phyloP scores from a whole-genome alignment of 345 rosid species.

The Toxicodendron radicans region DNA sequence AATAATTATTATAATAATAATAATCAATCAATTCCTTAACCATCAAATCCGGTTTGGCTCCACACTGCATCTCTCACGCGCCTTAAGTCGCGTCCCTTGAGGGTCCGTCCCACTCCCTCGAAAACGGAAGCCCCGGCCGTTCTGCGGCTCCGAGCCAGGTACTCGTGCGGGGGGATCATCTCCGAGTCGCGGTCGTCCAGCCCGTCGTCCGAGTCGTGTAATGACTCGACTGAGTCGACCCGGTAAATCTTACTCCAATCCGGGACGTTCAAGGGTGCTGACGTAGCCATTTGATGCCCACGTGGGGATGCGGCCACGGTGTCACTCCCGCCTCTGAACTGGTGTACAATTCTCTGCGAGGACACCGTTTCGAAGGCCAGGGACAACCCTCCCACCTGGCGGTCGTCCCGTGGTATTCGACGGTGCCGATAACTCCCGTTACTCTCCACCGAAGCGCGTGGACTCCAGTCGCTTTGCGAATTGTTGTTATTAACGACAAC shows the following conservation, averaged over 20 bases:
- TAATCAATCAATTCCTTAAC: conserved; percentile 25
- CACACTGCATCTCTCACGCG: conserved; percentile 93
- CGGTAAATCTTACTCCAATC: conserved; percentile 90
- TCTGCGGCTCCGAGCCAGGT: conserved; percentile 59
- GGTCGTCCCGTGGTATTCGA: conserved; percentile 18
- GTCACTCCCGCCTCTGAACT: conserved; percentile 49
- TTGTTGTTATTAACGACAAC: not conserved
- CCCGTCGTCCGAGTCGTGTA: conserved; percentile 71
- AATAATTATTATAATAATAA: no score
- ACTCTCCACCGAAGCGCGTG: conserved; percentile 29
- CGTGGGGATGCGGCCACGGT: conserved; percentile 35
- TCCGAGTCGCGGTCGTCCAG: conserved; percentile 51
- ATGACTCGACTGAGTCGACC: conserved; percentile 76
- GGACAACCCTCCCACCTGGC: conserved; percentile 65
- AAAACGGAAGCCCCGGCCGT: conserved; percentile 63
- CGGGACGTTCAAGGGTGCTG: conserved; percentile 91
- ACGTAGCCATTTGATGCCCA: conserved; percentile 59
- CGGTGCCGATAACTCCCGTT: conserved; percentile 21
- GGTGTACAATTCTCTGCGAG: conserved; percentile 72
- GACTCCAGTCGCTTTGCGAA: conserved; percentile 41
- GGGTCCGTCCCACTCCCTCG: conserved; percentile 86
- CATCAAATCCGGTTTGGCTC: conserved; percentile 83
- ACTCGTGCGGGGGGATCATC: conserved; percentile 96
- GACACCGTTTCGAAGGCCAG: conserved; percentile 54
- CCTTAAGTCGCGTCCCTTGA: conserved; percentile 89